Base-by-base conservation (phyloP, 2,329 filamentous ascomycete genomes). In the Epichloe elymi region DNA sequence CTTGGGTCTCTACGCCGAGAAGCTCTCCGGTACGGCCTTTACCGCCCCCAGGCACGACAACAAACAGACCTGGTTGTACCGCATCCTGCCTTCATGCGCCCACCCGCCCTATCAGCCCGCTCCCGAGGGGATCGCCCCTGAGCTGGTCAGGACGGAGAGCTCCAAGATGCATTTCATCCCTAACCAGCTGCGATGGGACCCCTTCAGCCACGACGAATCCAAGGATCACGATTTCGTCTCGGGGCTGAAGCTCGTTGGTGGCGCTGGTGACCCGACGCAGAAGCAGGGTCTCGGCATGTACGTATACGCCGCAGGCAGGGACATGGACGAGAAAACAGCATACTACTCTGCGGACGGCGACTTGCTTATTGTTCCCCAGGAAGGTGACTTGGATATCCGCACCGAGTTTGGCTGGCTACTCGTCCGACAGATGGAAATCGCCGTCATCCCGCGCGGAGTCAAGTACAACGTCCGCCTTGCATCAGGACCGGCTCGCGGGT, bases 321-420 rank as follows among this genome's bases (percentile, higher is more conserved):
- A 83, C 61, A 95, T 95, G 89, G 73, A 74, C 46, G 69, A 74
- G 6, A n/a, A 77, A 78, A 74, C 83, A 47, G 87, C 87, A 0
- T 94, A 90, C 65, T 94, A 91, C 73, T 90, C 85, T 3, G 84
- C 88, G 0, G 86, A 91, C 61, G 86, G 86, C 12, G 86, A 91
- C 63, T 78, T 88, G 59, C 67, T 90, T 51, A 82, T 91, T 55
- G 84, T 91, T 14, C 75, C 84, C 2, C 86, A 91, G 63, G 78
- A 86, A 55, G 86, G 86, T 2, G 74, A 75, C 14, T 69, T 91
- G 39, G 85, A 90, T 60, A 84, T 91, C 55, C 79, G 83, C 59
- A 91, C 86, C 1, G 86, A 91, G 65, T 72, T 90, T 46, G 87
- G 86, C 44, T 78, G 76, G 61, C 70, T 91, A 5, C 75, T 87